These are phyloP conservation scores for Penicillium verrucosum DNA, from an alignment of 2,329 filamentous ascomycete species.

Conservation along the genomic window DNA sequence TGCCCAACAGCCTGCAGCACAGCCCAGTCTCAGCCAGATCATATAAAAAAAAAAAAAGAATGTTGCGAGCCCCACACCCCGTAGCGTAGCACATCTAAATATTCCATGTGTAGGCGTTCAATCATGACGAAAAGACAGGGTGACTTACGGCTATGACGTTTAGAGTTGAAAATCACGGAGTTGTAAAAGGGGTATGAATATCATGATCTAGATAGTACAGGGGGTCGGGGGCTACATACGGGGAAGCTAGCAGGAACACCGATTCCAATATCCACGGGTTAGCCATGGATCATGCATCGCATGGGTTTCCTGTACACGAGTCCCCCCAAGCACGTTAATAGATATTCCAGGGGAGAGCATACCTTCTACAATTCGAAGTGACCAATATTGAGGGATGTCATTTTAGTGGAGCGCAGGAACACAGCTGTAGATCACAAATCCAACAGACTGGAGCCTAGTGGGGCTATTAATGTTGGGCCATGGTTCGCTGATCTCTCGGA, in stretches of 20 bases:
- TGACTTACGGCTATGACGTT: slow-evolving; percentile 6
- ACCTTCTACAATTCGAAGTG: neutral
- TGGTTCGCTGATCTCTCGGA: slow-evolving; percentile 26
- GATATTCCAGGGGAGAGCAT: neutral
- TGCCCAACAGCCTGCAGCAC: neutral
- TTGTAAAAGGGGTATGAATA: neutral
- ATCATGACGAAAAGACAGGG: neutral
- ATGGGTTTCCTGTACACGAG: neutral
- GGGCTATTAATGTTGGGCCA: neutral
- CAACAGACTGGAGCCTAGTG: slow-evolving; percentile 2
- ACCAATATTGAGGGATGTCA: neutral
- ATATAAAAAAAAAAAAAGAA: neutral
- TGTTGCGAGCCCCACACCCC: neutral
- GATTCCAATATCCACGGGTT: neutral
- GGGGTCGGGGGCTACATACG: slow-evolving; percentile 1
- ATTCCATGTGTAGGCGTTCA: neutral
- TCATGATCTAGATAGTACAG: slow-evolving; percentile 5
- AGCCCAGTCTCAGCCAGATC: slow-evolving; percentile 1
- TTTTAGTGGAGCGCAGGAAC: neutral
- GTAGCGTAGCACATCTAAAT: neutral
- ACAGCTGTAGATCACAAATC: neutral
- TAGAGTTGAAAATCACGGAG: neutral
- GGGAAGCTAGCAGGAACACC: neutral
- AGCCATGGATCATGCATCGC: no score
- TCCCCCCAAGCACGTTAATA: neutral